Conservation (phyloP, 1,284 basidiomycete genomes). For the Rugosomyces carneus region DNA sequence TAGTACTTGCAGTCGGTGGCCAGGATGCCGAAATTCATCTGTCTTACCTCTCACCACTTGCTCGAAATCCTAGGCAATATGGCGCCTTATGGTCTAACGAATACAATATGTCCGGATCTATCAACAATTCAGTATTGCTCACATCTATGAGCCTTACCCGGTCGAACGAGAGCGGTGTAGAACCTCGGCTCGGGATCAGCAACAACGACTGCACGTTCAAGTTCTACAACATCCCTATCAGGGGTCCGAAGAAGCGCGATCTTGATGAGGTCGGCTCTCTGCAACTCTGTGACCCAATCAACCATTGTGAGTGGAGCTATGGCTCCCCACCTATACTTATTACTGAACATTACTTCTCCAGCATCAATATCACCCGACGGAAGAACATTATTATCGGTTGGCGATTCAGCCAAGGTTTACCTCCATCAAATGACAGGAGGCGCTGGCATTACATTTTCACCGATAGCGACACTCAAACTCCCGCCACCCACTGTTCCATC, state of each 20-base stretch:
- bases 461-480: slow-evolving; percentile 49
- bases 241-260: slow-evolving; percentile 34
- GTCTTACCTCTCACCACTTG: slow-evolving; percentile 30
- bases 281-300: slow-evolving; percentile 56
- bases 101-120: slow-evolving; percentile 54
- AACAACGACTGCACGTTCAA: slow-evolving; percentile 80
- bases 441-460: slow-evolving; percentile 47
- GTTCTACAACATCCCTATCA: slow-evolving; percentile 65
- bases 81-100: slow-evolving; percentile 51
- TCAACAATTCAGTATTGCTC: slow-evolving; percentile 81
- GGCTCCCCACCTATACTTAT: slow-evolving; percentile 5
- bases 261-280: slow-evolving; percentile 50
- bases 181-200: slow-evolving; percentile 73
- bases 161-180: slow-evolving; percentile 51
- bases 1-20: slow-evolving; percentile 77
- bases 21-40: slow-evolving; percentile 77
- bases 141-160: slow-evolving; percentile 52
- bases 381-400: slow-evolving; percentile 76
- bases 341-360: slow-evolving; percentile 25
- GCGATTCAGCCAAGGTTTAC: slow-evolving; percentile 79
- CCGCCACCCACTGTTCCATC: slow-evolving; percentile 42
- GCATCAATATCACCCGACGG: slow-evolving; percentile 83
- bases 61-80: slow-evolving; percentile 23
- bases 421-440: slow-evolving; percentile 66
- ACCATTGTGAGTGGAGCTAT: slow-evolving; percentile 32